Percentiles rank a stretch among this genome's conserved stretches.
phyloP scores from a whole-genome alignment of 2,329 filamentous ascomycete species.

The Botrytis byssoidea region DNA sequence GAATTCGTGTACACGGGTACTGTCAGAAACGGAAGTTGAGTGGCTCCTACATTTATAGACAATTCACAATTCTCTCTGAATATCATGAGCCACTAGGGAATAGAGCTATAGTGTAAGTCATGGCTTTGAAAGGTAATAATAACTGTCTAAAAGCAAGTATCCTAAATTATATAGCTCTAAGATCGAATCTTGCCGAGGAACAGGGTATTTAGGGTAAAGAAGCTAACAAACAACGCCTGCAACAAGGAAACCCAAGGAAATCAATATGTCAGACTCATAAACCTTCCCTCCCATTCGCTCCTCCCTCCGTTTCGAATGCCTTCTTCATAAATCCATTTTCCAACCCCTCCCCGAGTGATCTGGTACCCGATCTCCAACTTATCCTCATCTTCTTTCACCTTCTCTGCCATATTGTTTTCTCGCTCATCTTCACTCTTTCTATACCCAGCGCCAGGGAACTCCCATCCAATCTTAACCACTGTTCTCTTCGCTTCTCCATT shows the following conservation, averaged over 20 bases:
- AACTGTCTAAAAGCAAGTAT: background rate
- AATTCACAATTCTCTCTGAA: background rate
- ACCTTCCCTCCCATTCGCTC: background rate
- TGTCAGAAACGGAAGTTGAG: background rate
- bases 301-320: background rate
- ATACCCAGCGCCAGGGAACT: background rate
- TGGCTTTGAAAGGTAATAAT: background rate
- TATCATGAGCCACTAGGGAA: rapidly evolving
- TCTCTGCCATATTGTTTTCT: background rate
- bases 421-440: background rate
- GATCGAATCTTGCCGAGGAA: background rate
- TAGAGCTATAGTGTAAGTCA: background rate
- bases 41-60: background rate
- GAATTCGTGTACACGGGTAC: background rate
- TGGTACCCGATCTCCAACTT: background rate
- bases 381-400: background rate
- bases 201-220: background rate
- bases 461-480: background rate
- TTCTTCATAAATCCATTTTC: background rate
- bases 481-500: background rate
- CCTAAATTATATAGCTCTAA: background rate
- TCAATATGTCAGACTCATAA: constrained; percentile 11
- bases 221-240: background rate
- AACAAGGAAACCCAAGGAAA: background rate
- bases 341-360: background rate